These are phyloP conservation scores for Helianthus annuus DNA, from an alignment of 129 eudicot species.

Conservation along the genomic window HanXRQr2.0-SUNRISE NC_035442.2:48899125-48899624, in stretches of 20 bases:
- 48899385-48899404: conserved; percentile 18
- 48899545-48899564: no score
- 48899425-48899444: background rate
- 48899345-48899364: conserved; percentile 25
- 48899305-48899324: conserved; percentile 57
- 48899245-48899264: conserved; percentile 20
- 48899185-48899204: conserved; percentile 43
- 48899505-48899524: no score
- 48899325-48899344: conserved; percentile 40
- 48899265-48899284: conserved; percentile 37
- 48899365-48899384: conserved; percentile 20
- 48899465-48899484: no score
- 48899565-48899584: no score
- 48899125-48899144: conserved; percentile 75
- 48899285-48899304: conserved; percentile 61
- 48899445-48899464: background rate
- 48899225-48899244: conserved; percentile 22
- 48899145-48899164: conserved; percentile 84
- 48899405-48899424: conserved; percentile 21
- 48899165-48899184: conserved; percentile 71
- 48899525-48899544: no score
- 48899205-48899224: conserved; percentile 33
- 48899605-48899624: no score
- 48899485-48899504: no score
- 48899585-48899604: no score